A percentile compares a stretch with the other conserved stretches of the same genome.
These are phyloP conservation scores for Colletotrichum spinosum DNA, from an alignment of 2,329 filamentous ascomycete genomes.

Conservation along the genomic window DNA sequence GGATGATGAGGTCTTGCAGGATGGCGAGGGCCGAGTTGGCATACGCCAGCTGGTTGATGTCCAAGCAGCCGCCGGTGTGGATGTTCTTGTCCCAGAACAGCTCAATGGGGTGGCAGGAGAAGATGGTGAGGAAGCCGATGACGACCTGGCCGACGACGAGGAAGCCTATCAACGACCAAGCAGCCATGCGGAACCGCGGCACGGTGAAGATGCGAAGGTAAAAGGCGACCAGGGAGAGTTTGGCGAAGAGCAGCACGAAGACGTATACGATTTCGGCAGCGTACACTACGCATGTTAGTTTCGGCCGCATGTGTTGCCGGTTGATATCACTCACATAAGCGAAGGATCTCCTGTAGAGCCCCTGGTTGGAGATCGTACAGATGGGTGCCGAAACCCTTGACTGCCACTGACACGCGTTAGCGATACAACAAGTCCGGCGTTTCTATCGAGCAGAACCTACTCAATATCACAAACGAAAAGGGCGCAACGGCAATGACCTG, in stretches of 20 bases:
- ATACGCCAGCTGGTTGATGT: conserved; percentile 63
- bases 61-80: conserved; percentile 43
- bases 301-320: too few species aligned
- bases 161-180: conserved; percentile 42
- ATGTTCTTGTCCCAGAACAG: conserved; percentile 45
- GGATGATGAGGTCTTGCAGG: conserved; percentile 63
- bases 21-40: conserved; percentile 62
- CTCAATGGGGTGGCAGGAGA: conserved; percentile 44
- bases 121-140: conserved; percentile 46
- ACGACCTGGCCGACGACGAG: conserved; percentile 42
- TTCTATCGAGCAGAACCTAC: not conserved
- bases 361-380: conserved; percentile 35
- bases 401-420: conserved; percentile 20
- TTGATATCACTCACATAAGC: conserved; percentile 5
- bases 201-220: conserved; percentile 46
- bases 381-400: conserved; percentile 32
- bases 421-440: too few species aligned
- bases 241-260: conserved; percentile 43
- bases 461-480: conserved; percentile 20
- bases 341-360: conserved; percentile 20
- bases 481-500: conserved; percentile 26
- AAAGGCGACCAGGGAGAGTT: conserved; percentile 47
- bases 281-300: conserved; percentile 36
- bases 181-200: conserved; percentile 41
- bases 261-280: conserved; percentile 45